Conservation (phyloP, 352 stramenopile species). For the Globisporangium ultimum region DNA sequence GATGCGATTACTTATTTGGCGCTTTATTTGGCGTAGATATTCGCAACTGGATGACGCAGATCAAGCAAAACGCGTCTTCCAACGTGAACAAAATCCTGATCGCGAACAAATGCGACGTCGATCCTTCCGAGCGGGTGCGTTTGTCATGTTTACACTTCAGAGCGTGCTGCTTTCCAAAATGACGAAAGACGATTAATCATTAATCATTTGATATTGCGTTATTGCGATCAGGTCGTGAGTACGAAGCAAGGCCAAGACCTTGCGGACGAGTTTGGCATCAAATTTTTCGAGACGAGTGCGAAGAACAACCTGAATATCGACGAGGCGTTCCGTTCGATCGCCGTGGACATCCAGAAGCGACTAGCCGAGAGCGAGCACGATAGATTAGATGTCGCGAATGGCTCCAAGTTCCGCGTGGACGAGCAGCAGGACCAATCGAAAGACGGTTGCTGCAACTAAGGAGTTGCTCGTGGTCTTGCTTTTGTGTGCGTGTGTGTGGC, state of each 20-base stretch:
- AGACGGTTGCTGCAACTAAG: slow-evolving; percentile 74
- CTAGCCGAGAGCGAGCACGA: slow-evolving; percentile 84
- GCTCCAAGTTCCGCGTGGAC: slow-evolving; percentile 83
- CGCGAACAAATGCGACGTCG: slow-evolving; percentile 99
- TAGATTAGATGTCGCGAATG: slow-evolving; percentile 87
- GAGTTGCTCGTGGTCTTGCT: neutral
- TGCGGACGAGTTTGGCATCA: slow-evolving; percentile 92
- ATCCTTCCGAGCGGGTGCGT: slow-evolving; percentile 91
- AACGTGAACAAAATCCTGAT: slow-evolving; percentile 99
- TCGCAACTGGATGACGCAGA: slow-evolving; percentile 90
- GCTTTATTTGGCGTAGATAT: slow-evolving; percentile 45
- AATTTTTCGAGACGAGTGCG: slow-evolving; percentile 94
- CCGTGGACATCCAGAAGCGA: slow-evolving; percentile 87
- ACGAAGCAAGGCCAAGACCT: slow-evolving; percentile 92
- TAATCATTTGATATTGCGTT: too few relatives aligned
- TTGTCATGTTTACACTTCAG: neutral
- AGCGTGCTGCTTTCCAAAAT: too few relatives aligned
- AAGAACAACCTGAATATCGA: slow-evolving; percentile 95
- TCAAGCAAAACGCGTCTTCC: slow-evolving; percentile 97
- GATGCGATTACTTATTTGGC: neutral
- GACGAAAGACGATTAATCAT: neutral
- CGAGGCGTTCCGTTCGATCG: slow-evolving; percentile 83
- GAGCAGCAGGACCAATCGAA: slow-evolving; percentile 75
- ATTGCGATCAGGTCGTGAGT: slow-evolving; percentile 71
- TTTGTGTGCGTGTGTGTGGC: neutral